Evolutionary conservation across 805 yeast genomes (phyloP).

Genomic region (Pichia rugopelliculosa): DNA sequence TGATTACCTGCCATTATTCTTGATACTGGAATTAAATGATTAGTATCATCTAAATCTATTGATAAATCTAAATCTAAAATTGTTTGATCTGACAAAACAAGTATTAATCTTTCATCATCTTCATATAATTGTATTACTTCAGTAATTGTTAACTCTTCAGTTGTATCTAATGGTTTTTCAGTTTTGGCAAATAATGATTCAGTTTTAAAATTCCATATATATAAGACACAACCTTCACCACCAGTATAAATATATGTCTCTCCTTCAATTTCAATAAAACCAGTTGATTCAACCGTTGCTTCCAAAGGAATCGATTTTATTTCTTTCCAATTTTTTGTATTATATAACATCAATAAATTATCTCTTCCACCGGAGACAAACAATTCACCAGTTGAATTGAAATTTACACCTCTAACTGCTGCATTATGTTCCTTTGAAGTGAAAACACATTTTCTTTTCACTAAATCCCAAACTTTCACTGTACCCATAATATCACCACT

Average conservation of each 20-base stretch:
- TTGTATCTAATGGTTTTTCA: constrained; percentile 42
- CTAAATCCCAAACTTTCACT: constrained; percentile 57
- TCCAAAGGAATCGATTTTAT: constrained; percentile 62
- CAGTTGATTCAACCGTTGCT: constrained; percentile 67
- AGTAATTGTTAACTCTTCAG: constrained; percentile 66
- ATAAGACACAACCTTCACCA: constrained; percentile 67
- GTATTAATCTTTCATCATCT: constrained; percentile 33
- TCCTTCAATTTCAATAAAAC: constrained; percentile 38
- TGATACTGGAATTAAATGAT: constrained; percentile 33
- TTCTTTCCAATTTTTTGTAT: constrained; percentile 44
- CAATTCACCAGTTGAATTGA: constrained; percentile 42
- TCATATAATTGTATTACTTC: constrained; percentile 37
- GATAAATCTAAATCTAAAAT: constrained; percentile 31
- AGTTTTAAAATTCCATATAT: constrained; percentile 50
- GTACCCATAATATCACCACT: constrained; percentile 59
- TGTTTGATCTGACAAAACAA: constrained; percentile 82
- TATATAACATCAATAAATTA: constrained; percentile 58
- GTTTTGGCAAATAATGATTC: constrained; percentile 42
- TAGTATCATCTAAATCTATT: constrained; percentile 22
- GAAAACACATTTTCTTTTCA: constrained; percentile 59
- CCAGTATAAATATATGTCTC: constrained; percentile 53
- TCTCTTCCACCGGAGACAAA: constrained; percentile 88
- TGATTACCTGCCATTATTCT: constrained; percentile 83
- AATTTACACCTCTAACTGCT: constrained; percentile 81
- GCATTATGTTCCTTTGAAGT: constrained; percentile 66